Conservation (phyloP, 768 basidiomycete species). For the Pisolithus orientalis region DNA sequence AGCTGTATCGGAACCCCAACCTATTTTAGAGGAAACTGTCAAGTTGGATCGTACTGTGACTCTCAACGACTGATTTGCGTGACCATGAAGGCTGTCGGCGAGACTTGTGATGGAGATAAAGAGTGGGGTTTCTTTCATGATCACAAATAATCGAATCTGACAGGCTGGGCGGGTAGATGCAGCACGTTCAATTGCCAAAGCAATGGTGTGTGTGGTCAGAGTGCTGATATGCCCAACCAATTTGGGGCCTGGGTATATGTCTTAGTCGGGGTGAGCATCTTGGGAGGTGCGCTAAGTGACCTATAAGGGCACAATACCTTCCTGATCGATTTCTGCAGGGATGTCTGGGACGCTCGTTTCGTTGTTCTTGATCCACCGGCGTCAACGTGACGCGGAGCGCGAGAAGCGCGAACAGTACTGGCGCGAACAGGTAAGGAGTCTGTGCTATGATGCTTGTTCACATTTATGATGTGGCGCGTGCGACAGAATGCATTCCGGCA, state of each 20-base stretch:
- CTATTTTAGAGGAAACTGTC: slow-evolving; percentile 59
- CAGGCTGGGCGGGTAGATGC: slow-evolving; percentile 42
- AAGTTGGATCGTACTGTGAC: slow-evolving; percentile 71
- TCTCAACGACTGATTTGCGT: slow-evolving; percentile 50
- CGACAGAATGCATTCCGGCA: slow-evolving; percentile 70
- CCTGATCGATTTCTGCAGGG: slow-evolving; percentile 35
- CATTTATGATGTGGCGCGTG: not conserved
- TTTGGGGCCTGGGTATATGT: slow-evolving; percentile 67
- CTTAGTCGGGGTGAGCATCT: slow-evolving; percentile 63
- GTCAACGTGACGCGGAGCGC: slow-evolving; percentile 68
- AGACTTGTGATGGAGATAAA: slow-evolving; percentile 55
- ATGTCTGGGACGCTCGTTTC: slow-evolving; percentile 66
- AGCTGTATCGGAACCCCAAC: not conserved
- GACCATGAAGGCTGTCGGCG: slow-evolving; percentile 50
- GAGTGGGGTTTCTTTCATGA: slow-evolving; percentile 37
- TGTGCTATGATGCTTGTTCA: not conserved
- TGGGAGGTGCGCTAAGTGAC: slow-evolving; percentile 48
- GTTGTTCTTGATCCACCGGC: slow-evolving; percentile 65
- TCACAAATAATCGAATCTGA: slow-evolving; percentile 29
- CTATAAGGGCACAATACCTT: no score
- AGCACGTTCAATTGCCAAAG: slow-evolving; percentile 66
- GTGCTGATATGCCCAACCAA: slow-evolving; percentile 54
- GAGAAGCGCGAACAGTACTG: slow-evolving; percentile 86
- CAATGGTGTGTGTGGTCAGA: slow-evolving; percentile 54
- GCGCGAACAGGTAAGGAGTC: slow-evolving; percentile 67